Evolutionary conservation across 495 filamentous ascomycete species (phyloP).

Genomic region (Chaetomium tenue): DNA sequence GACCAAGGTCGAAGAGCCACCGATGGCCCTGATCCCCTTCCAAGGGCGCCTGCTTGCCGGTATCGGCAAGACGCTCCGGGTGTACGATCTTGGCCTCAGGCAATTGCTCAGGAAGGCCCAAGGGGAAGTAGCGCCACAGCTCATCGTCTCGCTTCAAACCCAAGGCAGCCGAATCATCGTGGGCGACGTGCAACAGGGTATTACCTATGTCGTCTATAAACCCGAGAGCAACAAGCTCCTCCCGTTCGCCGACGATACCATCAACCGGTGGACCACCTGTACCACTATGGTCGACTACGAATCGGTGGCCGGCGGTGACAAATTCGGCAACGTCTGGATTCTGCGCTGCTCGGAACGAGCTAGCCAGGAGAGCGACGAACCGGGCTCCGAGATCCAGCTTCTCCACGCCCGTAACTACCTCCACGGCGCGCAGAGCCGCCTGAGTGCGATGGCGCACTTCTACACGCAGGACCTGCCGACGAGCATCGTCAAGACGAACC

Average conservation of each 20-base stretch:
- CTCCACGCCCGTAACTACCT: constrained; percentile 85
- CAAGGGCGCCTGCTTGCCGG: constrained; percentile 87
- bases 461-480: constrained; percentile 91
- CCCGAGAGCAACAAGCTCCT: constrained; percentile 85
- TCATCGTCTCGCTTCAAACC: constrained; percentile 83
- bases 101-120: constrained; percentile 91
- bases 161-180: constrained; percentile 91
- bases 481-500: constrained; percentile 79
- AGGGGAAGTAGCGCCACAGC: constrained; percentile 71
- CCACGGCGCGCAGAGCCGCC: constrained; percentile 79
- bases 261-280: constrained; percentile 83
- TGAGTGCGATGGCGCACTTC: constrained; percentile 81
- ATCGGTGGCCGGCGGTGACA: constrained; percentile 91
- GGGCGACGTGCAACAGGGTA: constrained; percentile 84
- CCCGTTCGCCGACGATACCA: constrained; percentile 84
- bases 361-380: constrained; percentile 87
- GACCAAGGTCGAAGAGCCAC: constrained; percentile 83
- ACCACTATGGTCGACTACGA: constrained; percentile 97
- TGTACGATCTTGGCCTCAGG: constrained; percentile 88
- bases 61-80: constrained; percentile 73
- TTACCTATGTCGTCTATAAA: constrained; percentile 92
- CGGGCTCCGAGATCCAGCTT: constrained; percentile 84
- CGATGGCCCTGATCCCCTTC: constrained; percentile 84
- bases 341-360: constrained; percentile 82
- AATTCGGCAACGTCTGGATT: constrained; percentile 95